These are phyloP conservation scores for Chytriomyces sp. DNA, from an alignment of 192 early-diverging fungal species.

Conservation along the genomic window DNA sequence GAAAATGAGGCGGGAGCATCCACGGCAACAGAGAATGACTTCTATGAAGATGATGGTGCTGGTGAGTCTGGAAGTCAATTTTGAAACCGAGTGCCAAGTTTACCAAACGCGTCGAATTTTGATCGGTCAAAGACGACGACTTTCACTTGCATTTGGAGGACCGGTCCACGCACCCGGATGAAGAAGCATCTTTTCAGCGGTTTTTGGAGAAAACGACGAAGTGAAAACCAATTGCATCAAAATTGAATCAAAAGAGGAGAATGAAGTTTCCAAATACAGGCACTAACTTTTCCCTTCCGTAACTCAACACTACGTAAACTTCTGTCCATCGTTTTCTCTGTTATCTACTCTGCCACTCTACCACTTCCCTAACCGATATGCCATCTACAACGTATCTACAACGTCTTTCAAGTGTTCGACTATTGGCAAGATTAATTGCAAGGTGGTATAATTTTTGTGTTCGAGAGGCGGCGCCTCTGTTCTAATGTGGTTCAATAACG, in stretches of 20 bases:
- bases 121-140: slow-evolving; percentile 1
- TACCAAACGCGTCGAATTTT: neutral
- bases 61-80: neutral
- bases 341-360: too few species aligned
- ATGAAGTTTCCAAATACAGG: neutral
- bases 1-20: neutral
- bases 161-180: neutral
- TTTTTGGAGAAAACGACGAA: neutral
- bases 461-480: too few species aligned
- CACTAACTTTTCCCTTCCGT: too few species aligned
- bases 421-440: too few species aligned
- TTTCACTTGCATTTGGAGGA: neutral
- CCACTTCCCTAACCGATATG: too few species aligned
- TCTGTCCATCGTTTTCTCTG: too few species aligned
- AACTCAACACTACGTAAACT: too few species aligned
- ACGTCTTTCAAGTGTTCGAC: too few species aligned
- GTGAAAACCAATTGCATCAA: neutral
- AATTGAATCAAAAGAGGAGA: neutral
- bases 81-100: neutral
- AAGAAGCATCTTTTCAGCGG: slow-evolving; percentile 10
- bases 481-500: too few species aligned
- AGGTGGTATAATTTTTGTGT: too few species aligned
- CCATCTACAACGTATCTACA: too few species aligned
- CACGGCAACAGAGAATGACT: neutral
- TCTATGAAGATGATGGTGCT: slow-evolving; percentile 20